phyloP scores from a whole-genome alignment of 331 rosid species.

The Cydonia oblonga region DNA sequence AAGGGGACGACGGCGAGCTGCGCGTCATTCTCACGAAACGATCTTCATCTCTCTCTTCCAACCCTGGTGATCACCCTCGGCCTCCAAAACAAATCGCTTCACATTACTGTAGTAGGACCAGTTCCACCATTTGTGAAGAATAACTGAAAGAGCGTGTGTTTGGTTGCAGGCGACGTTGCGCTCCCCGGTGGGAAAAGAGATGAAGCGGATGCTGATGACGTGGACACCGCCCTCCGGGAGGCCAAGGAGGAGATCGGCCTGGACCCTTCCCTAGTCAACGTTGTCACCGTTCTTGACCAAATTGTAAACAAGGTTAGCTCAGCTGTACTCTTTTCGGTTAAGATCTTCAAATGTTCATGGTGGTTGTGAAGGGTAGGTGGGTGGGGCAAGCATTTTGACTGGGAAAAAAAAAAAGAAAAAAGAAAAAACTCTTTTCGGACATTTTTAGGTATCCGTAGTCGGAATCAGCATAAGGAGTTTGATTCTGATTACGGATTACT shows the following conservation, averaged over 20 bases:
- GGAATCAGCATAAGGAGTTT: too few species aligned
- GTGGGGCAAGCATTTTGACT: neutral
- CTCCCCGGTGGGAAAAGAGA: constrained; percentile 90
- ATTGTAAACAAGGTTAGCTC: constrained; percentile 39
- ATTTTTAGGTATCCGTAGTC: too few species aligned
- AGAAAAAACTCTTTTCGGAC: neutral
- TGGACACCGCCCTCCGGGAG: constrained; percentile 69
- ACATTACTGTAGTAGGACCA: neutral
- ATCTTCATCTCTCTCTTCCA: constrained; percentile 56
- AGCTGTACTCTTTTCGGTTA: neutral
- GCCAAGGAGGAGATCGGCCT: constrained; percentile 88
- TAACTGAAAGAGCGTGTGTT: neutral
- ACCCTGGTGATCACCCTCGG: constrained; percentile 19
- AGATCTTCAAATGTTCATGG: neutral
- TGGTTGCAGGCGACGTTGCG: constrained; percentile 71
- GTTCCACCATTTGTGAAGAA: neutral
- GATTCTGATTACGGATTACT: too few species aligned
- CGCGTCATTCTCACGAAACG: constrained; percentile 66
- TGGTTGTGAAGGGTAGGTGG: neutral
- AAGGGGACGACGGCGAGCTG: constrained; percentile 32
- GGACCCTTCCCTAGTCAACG: constrained; percentile 56
- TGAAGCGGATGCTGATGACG: constrained; percentile 53
- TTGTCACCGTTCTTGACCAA: constrained; percentile 48
- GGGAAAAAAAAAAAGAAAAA: neutral
- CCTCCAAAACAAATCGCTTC: neutral